Percentiles rank a stretch among this genome's conserved stretches.
Conservation (phyloP, 2,329 filamentous ascomycete genomes). For the Aspergillus oerlinghausenensis region DNA sequence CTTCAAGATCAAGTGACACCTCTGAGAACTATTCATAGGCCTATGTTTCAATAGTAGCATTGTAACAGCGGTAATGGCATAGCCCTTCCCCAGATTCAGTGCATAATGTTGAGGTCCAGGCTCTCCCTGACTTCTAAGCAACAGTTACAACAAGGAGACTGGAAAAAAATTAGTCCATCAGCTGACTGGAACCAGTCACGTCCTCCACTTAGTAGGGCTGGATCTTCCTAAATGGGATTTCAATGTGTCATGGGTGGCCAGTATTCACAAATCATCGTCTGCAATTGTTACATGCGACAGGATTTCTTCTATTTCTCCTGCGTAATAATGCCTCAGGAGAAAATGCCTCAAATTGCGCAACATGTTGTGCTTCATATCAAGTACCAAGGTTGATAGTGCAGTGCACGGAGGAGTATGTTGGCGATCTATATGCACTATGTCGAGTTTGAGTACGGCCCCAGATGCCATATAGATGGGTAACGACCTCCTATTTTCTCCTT, state of each 20-base stretch:
- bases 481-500: not conserved
- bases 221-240: conserved; percentile 14
- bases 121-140: not conserved
- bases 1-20: not conserved
- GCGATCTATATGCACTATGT: not conserved
- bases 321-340: conserved; percentile 10
- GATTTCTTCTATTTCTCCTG: conserved; percentile 14
- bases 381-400: not conserved
- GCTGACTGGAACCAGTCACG: conserved; percentile 13
- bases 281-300: conserved; percentile 4
- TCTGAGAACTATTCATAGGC: not conserved
- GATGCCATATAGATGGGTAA: not conserved
- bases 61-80: not conserved
- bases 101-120: not conserved
- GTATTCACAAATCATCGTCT: conserved; percentile 19
- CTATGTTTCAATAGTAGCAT: not conserved
- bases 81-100: not conserved
- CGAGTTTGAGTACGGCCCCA: not conserved
- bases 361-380: not conserved
- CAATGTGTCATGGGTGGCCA: conserved; percentile 23
- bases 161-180: conserved; percentile 10
- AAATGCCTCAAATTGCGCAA: conserved; percentile 16
- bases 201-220: conserved; percentile 21
- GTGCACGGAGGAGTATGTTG: not conserved
- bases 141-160: conserved; percentile 3